Evolutionary conservation across 2,329 filamentous ascomycete genomes (phyloP).

Genomic region (Scedosporium apiospermum): DNA sequence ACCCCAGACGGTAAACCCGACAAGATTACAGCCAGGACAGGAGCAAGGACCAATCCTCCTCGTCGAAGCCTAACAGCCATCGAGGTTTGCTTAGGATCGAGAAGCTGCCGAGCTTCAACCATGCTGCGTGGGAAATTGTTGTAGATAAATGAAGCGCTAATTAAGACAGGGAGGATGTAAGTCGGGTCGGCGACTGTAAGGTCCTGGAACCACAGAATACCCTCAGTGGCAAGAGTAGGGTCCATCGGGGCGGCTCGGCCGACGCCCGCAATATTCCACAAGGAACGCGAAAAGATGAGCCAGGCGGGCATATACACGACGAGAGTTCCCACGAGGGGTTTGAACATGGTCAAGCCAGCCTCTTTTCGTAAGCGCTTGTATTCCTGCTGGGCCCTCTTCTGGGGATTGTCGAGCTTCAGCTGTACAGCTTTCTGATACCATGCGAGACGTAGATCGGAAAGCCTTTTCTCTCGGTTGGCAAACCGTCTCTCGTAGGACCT

Average conservation of each 20-base stretch:
- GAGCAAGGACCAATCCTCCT: constrained; percentile 19
- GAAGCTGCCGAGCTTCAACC: constrained; percentile 16
- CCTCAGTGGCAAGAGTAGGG: constrained; percentile 35
- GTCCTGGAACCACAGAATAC: constrained; percentile 46
- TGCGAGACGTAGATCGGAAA: not conserved
- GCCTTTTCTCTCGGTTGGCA: constrained; percentile 14
- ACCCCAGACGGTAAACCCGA: constrained; percentile 28
- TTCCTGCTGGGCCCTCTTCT: not conserved
- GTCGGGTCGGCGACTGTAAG: constrained; percentile 43
- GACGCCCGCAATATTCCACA: constrained; percentile 15
- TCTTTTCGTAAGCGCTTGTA: constrained; percentile 18
- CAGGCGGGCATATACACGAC: constrained; percentile 16
- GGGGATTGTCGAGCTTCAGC: not conserved
- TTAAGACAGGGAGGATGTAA: constrained; percentile 30
- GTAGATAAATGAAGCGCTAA: constrained; percentile 15
- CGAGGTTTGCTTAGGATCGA: constrained; percentile 11
- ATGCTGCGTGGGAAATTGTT: constrained; percentile 19
- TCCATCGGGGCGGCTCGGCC: constrained; percentile 19
- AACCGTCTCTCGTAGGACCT: constrained; percentile 28
- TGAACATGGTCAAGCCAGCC: constrained; percentile 12
- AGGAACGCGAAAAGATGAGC: constrained; percentile 11
- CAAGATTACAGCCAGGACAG: constrained; percentile 23
- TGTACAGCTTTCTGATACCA: constrained; percentile 18
- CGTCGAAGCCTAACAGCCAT: constrained; percentile 17
- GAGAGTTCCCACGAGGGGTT: not conserved